Evolutionary conservation across 768 basidiomycete species (phyloP).

Genomic region (Suillus bovinus): DNA sequence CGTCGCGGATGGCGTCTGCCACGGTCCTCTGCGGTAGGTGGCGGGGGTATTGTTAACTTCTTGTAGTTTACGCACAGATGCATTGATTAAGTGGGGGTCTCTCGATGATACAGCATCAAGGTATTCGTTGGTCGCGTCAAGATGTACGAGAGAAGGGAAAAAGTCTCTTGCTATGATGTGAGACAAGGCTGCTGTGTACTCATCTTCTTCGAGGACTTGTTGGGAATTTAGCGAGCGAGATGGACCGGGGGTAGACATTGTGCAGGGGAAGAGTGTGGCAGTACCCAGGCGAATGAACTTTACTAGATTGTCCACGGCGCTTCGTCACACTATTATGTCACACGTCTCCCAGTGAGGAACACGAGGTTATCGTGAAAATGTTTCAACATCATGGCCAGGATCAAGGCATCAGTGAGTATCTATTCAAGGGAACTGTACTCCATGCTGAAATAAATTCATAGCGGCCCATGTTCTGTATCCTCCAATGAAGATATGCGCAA

Average conservation of each 20-base stretch:
- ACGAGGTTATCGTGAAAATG: too few species aligned
- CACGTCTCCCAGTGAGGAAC: too few species aligned
- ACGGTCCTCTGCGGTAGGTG: constrained; percentile 31
- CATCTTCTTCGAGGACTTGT: constrained; percentile 84
- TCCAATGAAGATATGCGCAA: too few species aligned
- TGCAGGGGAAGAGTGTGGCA: background rate
- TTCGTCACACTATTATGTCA: too few species aligned
- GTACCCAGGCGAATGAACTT: too few species aligned
- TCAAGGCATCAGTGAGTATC: too few species aligned
- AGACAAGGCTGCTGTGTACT: constrained; percentile 88
- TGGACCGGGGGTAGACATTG: constrained; percentile 34
- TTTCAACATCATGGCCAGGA: too few species aligned
- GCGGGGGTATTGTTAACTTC: constrained; percentile 58
- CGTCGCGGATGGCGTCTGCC: constrained; percentile 59
- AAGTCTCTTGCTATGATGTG: constrained; percentile 96
- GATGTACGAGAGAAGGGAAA: constrained; percentile 89
- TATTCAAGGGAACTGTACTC: too few species aligned
- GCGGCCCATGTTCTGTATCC: too few species aligned
- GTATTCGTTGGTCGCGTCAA: constrained; percentile 87
- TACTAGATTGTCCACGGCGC: too few species aligned
- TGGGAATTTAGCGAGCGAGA: constrained; percentile 72
- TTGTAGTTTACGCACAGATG: constrained; percentile 73
- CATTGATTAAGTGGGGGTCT: constrained; percentile 74
- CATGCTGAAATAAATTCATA: too few species aligned
- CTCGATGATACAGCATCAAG: constrained; percentile 76